Percentiles rank a stretch among this genome's conserved stretches.
Conservation (phyloP, 2,329 filamentous ascomycete genomes). For the Dryadomyces sulphureus region DNA sequence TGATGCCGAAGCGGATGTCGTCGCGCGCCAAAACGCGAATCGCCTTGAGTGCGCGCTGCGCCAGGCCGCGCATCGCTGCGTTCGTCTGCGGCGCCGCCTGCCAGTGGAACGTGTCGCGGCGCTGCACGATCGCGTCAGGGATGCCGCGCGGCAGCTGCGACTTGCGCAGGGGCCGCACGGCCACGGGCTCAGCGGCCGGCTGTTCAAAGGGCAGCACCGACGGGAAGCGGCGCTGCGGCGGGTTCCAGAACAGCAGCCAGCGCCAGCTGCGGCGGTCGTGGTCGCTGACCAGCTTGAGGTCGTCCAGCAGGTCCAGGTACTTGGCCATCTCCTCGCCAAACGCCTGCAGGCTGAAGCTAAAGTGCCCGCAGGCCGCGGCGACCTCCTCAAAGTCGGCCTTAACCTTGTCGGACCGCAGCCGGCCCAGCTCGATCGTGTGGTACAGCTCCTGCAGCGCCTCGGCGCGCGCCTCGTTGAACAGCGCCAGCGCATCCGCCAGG, state of each 20-base stretch:
- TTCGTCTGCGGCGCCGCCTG: constrained; percentile 35
- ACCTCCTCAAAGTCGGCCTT: constrained; percentile 95
- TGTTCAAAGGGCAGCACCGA: constrained; percentile 21
- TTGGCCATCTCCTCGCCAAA: constrained; percentile 80
- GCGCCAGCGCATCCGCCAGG: constrained; percentile 60
- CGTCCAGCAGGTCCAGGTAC: constrained; percentile 72
- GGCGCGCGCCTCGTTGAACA: constrained; percentile 65
- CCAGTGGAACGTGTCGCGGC: constrained; percentile 41
- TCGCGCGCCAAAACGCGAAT: constrained; percentile 36
- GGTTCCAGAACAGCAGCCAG: constrained; percentile 72
- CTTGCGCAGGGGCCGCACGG: constrained; percentile 33
- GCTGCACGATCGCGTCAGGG: constrained; percentile 34
- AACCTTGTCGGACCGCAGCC: constrained; percentile 53
- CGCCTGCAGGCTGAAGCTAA: constrained; percentile 79
- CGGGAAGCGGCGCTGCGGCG: constrained; percentile 8
- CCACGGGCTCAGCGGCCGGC: constrained; percentile 15
- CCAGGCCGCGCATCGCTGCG: constrained; percentile 26
- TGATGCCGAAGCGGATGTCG: constrained; percentile 65
- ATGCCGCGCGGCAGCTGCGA: constrained; percentile 42
- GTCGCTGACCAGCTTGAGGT: constrained; percentile 60
- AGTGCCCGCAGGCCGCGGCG: constrained; percentile 93
- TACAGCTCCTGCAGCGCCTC: constrained; percentile 71
- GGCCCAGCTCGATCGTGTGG: constrained; percentile 57
- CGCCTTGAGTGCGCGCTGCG: constrained; percentile 28
- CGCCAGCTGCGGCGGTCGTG: constrained; percentile 53